phyloP scores from a whole-genome alignment of 371 early-diverging fungal genomes.

The Apophysomyces sp. region DNA sequence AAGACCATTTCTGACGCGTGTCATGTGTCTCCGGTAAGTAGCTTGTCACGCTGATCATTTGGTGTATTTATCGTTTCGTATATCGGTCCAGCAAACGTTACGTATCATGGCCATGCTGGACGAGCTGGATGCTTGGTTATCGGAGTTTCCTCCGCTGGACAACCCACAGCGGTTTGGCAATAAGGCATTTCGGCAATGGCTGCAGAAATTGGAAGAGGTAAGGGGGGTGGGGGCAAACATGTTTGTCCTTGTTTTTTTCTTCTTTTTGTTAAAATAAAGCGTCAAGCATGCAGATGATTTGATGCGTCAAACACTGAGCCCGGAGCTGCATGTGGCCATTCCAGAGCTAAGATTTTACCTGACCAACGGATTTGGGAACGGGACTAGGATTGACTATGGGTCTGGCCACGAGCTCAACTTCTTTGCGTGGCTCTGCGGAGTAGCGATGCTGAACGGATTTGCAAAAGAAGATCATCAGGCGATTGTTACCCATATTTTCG shows the following conservation, averaged over 20 bases:
- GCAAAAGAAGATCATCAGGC: constrained; percentile 64
- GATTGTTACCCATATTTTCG: constrained; percentile 76
- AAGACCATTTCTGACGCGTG: constrained; percentile 58
- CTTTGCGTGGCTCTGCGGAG: constrained; percentile 84
- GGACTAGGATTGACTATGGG: constrained; percentile 98
- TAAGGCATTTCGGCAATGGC: constrained; percentile 73
- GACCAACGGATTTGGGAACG: constrained; percentile 89
- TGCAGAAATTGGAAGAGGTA: constrained; percentile 56
- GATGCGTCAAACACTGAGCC: constrained; percentile 38
- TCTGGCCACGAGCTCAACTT: constrained; percentile 99
- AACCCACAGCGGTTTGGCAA: constrained; percentile 80
- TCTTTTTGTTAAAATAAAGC: too few species aligned
- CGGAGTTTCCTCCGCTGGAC: constrained; percentile 70
- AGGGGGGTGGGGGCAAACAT: too few species aligned
- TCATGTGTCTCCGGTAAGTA: constrained; percentile 51
- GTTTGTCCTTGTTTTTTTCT: too few species aligned
- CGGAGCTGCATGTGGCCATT: constrained; percentile 41
- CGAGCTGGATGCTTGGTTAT: constrained; percentile 70
- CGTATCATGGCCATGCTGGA: constrained; percentile 63
- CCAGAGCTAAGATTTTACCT: constrained; percentile 82
- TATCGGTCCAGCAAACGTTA: constrained; percentile 44
- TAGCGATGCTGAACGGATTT: constrained; percentile 69
- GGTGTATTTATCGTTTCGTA: too few species aligned
- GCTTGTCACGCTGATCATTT: neutral
- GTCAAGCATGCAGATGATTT: constrained; percentile 21